These are phyloP conservation scores for Sordariomycetes sp. DNA, from an alignment of 2,329 filamentous ascomycete species.

Conservation along the genomic window DNA sequence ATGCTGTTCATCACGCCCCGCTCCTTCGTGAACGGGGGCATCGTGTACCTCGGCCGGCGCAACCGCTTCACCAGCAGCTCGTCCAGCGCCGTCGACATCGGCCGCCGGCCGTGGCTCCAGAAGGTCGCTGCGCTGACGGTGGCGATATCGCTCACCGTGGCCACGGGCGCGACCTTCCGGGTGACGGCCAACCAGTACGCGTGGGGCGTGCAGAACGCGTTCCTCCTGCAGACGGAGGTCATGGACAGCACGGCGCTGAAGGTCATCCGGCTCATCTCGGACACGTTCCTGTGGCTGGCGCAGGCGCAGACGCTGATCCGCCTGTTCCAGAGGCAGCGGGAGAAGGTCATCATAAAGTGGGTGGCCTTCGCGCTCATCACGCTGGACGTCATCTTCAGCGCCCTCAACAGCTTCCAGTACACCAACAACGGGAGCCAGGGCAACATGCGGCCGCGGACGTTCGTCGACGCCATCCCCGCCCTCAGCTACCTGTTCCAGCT, in stretches of 20 bases:
- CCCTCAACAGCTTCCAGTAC: constrained; percentile 73
- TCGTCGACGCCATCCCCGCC: constrained; percentile 83
- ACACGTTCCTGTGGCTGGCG: constrained; percentile 93
- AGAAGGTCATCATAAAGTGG: constrained; percentile 99
- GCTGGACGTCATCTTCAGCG: constrained; percentile 82
- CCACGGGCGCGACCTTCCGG: constrained; percentile 80
- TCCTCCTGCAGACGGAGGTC: constrained; percentile 64
- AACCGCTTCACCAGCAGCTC: constrained; percentile 82
- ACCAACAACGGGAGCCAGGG: constrained; percentile 37
- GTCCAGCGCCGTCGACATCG: constrained; percentile 70
- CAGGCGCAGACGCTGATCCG: constrained; percentile 95
- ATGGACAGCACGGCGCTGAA: constrained; percentile 79
- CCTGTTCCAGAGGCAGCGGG: constrained; percentile 88
- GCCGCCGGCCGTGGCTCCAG: constrained; percentile 88
- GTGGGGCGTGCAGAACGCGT: constrained; percentile 69
- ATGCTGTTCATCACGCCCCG: constrained; percentile 93
- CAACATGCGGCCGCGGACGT: constrained; percentile 52
- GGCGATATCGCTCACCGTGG: constrained; percentile 81
- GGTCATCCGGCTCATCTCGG: constrained; percentile 83
- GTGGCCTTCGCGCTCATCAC: constrained; percentile 89
- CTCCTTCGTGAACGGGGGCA: constrained; percentile 79
- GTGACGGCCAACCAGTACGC: constrained; percentile 76
- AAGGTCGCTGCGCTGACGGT: constrained; percentile 67
- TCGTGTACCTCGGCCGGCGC: constrained; percentile 68
- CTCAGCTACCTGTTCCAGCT: constrained; percentile 86